phyloP scores from a whole-genome alignment of 2,329 filamentous ascomycete genomes.

The Pseudogymnoascus sp. region DNA sequence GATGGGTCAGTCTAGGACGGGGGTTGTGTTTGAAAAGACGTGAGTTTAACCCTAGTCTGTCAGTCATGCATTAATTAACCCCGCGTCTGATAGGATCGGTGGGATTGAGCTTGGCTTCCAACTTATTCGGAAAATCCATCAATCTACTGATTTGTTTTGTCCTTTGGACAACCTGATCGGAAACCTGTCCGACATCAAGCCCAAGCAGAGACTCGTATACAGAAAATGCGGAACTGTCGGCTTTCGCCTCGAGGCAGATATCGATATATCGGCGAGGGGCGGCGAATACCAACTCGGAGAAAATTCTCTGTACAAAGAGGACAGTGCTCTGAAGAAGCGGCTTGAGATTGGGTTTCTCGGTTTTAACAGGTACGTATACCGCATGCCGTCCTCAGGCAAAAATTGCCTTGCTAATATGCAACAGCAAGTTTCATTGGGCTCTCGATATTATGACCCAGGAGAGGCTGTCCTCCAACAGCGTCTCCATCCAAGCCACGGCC shows the following conservation, averaged over 20 bases:
- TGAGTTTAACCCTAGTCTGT: conserved; percentile 16
- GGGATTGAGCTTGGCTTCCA: not conserved
- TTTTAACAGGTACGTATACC: conserved; percentile 2
- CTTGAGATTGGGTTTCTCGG: conserved; percentile 4
- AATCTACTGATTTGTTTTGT: not conserved
- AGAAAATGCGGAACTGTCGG: not conserved
- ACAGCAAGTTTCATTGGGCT: conserved; percentile 24
- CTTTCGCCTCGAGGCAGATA: conserved; percentile 10
- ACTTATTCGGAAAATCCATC: not conserved
- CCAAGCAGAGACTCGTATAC: conserved; percentile 7
- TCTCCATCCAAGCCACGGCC: conserved; percentile 15
- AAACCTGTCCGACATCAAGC: not conserved
- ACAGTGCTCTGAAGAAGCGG: conserved; percentile 2
- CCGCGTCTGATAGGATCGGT: conserved; percentile 2
- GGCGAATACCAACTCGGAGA: conserved; percentile 7
- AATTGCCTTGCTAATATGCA: not conserved
- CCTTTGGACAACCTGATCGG: conserved; percentile 5
- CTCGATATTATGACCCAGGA: conserved; percentile 25
- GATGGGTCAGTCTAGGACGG: conserved; percentile 19
- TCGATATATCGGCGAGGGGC: conserved; percentile 5
- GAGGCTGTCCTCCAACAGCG: not conserved
- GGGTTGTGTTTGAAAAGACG: conserved; percentile 22
- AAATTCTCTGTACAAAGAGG: conserved; percentile 1
- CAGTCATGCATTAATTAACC: not conserved
- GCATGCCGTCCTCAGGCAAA: not conserved